Evolutionary conservation across 2,329 filamentous ascomycete genomes (phyloP).

Genomic region (Claviceps monticola): DNA sequence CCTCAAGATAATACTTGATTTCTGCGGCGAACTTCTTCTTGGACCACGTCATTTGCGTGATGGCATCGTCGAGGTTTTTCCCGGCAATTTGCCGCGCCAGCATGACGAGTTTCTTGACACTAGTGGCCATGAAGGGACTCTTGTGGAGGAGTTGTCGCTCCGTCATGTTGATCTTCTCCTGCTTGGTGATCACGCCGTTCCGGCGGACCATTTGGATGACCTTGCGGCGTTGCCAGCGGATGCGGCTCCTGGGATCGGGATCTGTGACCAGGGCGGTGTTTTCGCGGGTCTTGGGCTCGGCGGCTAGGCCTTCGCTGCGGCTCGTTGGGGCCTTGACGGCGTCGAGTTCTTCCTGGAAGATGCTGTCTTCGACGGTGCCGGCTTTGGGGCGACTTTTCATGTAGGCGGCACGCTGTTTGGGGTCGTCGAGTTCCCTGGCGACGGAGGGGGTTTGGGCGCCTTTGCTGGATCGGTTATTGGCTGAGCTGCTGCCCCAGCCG

Average conservation of each 20-base stretch:
- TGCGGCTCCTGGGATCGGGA: slow-evolving; percentile 57
- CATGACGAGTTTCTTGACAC: slow-evolving; percentile 79
- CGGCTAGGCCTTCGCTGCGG: background rate
- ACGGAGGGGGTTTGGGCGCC: slow-evolving; percentile 11
- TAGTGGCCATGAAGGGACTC: slow-evolving; percentile 67
- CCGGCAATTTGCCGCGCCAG: slow-evolving; percentile 80
- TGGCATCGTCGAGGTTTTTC: slow-evolving; percentile 87
- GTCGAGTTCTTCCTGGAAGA: slow-evolving; percentile 48
- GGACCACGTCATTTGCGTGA: slow-evolving; percentile 88
- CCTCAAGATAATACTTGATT: slow-evolving; percentile 63
- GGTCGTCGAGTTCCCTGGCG: slow-evolving; percentile 25
- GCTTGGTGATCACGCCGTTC: slow-evolving; percentile 37
- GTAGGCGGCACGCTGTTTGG: slow-evolving; percentile 26
- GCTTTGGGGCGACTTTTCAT: slow-evolving; percentile 12
- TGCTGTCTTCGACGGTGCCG: slow-evolving; percentile 37
- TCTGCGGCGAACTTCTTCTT: slow-evolving; percentile 85
- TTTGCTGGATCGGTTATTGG: slow-evolving; percentile 16
- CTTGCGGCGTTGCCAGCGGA: slow-evolving; percentile 72
- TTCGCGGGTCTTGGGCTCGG: slow-evolving; percentile 26
- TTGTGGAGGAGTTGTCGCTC: slow-evolving; percentile 43
- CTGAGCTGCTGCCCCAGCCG: slow-evolving; percentile 16
- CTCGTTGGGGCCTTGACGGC: slow-evolving; percentile 14
- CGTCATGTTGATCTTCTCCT: slow-evolving; percentile 52
- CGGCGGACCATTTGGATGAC: slow-evolving; percentile 58
- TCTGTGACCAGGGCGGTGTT: slow-evolving; percentile 53